Percentiles rank a stretch among this genome's conserved stretches.
These are phyloP conservation scores for Nasturtium officinale DNA, from an alignment of 345 rosid species.

Conservation along the genomic window DNA sequence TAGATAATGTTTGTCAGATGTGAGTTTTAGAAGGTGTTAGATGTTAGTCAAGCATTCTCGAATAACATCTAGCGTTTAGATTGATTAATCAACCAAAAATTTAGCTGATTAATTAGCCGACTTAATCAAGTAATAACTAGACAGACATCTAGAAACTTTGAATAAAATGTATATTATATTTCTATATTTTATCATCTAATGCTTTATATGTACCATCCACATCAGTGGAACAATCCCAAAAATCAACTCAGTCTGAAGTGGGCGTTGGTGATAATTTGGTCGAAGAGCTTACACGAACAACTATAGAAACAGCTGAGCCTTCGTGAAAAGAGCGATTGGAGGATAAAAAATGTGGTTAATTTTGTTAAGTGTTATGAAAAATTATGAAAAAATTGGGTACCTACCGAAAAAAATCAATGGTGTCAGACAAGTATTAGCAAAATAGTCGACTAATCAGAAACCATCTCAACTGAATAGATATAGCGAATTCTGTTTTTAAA, in stretches of 20 bases:
- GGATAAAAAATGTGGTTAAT: background rate
- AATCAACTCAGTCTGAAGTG: background rate
- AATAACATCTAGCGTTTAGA: background rate
- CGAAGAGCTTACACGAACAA: background rate
- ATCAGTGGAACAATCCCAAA: conserved; percentile 8
- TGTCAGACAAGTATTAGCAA: background rate
- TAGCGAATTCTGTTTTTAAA: background rate
- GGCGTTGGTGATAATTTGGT: background rate
- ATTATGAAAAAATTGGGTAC: no score
- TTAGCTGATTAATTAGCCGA: background rate
- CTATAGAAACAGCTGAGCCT: background rate
- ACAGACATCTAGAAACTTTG: background rate
- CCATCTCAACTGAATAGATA: background rate
- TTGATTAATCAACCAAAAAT: background rate
- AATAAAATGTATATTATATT: background rate
- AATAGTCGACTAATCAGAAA: background rate
- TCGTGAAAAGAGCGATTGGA: background rate
- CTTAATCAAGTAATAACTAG: background rate
- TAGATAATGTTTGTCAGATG: background rate
- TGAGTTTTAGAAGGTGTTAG: background rate
- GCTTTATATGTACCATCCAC: conserved; percentile 3
- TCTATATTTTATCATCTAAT: background rate
- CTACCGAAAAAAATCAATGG: background rate
- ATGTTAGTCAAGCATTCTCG: background rate
- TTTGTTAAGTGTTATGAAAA: no score